Evolutionary conservation across 257 asterid genomes (phyloP).

Genomic region (Coffea canephora): DNA sequence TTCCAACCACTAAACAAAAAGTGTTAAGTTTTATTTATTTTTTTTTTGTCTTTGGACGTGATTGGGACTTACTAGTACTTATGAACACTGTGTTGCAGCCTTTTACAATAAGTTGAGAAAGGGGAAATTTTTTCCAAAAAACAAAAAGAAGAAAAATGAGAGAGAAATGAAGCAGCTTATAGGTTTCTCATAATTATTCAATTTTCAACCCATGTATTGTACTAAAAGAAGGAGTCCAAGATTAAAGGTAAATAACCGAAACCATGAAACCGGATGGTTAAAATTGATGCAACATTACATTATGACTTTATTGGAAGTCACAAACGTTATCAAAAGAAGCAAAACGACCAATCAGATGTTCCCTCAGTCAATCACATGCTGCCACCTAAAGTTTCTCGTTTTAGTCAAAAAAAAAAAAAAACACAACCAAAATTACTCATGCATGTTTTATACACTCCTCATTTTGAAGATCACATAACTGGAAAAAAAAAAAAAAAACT

Average conservation of each 20-base stretch:
- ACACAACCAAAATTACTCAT: background rate
- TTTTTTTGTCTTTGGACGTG: background rate
- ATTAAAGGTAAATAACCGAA: too few relatives aligned
- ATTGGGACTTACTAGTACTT: background rate
- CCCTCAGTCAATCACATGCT: slow-evolving; percentile 10
- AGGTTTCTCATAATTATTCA: too few relatives aligned
- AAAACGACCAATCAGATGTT: slow-evolving; percentile 7
- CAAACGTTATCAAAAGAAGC: slow-evolving; percentile 14
- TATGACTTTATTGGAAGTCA: slow-evolving; percentile 18
- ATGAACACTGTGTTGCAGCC: background rate
- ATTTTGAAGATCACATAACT: background rate
- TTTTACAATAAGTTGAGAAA: background rate
- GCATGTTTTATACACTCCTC: background rate
- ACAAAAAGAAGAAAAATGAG: too few relatives aligned
- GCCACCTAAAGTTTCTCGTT: slow-evolving; percentile 3
- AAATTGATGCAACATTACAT: background rate
- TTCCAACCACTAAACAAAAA: background rate
- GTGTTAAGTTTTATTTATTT: background rate
- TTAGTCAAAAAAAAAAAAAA: too few relatives aligned
- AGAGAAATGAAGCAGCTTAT: too few relatives aligned
- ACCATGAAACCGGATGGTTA: background rate
- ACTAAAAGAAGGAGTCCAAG: too few relatives aligned
- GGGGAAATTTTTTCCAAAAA: too few relatives aligned
- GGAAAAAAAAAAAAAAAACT: background rate
- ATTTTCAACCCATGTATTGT: too few relatives aligned